A percentile compares a stretch with the other conserved stretches of the same genome.
phyloP scores from a whole-genome alignment of 2,329 filamentous ascomycete genomes.

The Ustilaginoidea virens region DNA sequence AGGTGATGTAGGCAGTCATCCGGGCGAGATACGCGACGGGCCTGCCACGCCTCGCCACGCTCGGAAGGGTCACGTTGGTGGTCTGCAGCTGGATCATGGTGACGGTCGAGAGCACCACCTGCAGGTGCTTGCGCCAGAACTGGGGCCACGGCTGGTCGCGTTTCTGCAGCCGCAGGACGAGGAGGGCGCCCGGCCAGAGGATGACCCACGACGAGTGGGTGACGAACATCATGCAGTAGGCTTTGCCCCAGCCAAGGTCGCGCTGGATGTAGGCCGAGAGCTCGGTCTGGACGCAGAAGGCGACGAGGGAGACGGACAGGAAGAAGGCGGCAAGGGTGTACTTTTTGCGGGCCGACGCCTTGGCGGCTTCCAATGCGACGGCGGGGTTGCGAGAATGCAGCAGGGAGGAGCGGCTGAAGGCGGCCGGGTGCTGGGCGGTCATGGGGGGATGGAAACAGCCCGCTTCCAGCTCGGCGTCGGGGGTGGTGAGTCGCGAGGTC shows the following conservation, averaged over 20 bases:
- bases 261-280: conserved; percentile 91
- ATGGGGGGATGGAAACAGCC: conserved; percentile 3
- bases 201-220: conserved; percentile 90
- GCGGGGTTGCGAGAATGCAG: conserved; percentile 69
- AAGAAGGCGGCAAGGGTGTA: conserved; percentile 83
- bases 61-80: conserved; percentile 43
- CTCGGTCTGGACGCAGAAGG: conserved; percentile 90
- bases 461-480: conserved; percentile 9
- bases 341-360: conserved; percentile 48
- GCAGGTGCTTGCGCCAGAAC: conserved; percentile 60
- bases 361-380: conserved; percentile 14
- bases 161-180: conserved; percentile 67
- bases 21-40: conserved; percentile 56
- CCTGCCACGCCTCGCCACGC: conserved; percentile 19
- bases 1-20: conserved; percentile 71
- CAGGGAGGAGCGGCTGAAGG: conserved; percentile 36
- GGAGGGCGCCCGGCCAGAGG: conserved; percentile 73
- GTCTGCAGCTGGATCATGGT: conserved; percentile 78
- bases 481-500: conserved; percentile 12
- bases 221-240: conserved; percentile 98
- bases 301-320: conserved; percentile 64
- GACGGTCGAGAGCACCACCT: conserved; percentile 35
- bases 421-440: conserved; percentile 6
- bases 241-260: conserved; percentile 86
- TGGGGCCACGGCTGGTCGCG: conserved; percentile 62